phyloP scores from a whole-genome alignment of 2,329 filamentous ascomycete genomes.

The Reticulascus tulasneorum region DNA sequence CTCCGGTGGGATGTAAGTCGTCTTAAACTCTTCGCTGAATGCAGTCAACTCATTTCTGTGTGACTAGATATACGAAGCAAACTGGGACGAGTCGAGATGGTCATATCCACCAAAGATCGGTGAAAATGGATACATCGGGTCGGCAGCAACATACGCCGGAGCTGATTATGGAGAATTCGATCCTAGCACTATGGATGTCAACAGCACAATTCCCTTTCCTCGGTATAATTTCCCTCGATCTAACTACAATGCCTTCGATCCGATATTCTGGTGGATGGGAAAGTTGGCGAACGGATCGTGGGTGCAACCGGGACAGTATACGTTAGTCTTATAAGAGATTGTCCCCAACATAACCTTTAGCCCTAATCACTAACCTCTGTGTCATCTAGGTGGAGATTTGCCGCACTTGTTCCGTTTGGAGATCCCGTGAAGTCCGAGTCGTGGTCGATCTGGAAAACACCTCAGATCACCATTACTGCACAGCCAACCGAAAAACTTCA shows the following conservation, averaged over 20 bases:
- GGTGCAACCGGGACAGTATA: constrained; percentile 19
- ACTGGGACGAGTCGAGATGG: constrained; percentile 20
- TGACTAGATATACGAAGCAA: constrained; percentile 19
- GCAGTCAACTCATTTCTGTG: too few relatives aligned
- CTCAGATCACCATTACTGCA: constrained; percentile 22
- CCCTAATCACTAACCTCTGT: background rate
- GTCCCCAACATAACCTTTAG: too few relatives aligned
- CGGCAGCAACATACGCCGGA: too few relatives aligned
- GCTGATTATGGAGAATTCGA: too few relatives aligned
- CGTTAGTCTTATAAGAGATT: too few relatives aligned
- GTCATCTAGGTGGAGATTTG: constrained; percentile 28
- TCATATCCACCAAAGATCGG: constrained; percentile 20
- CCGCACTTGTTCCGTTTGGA: constrained; percentile 35
- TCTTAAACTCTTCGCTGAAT: too few relatives aligned
- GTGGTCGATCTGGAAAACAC: constrained; percentile 33
- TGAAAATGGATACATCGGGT: constrained; percentile 21
- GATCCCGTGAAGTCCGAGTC: constrained; percentile 33
- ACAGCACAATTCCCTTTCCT: too few relatives aligned
- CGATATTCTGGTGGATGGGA: constrained; percentile 23
- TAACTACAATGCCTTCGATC: too few relatives aligned
- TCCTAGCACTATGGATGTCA: too few relatives aligned
- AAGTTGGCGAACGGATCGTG: constrained; percentile 18
- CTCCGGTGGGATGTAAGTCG: constrained; percentile 17
- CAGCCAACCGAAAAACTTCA: too few relatives aligned
- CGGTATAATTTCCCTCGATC: too few relatives aligned